These are phyloP conservation scores for Paraconiothyrium sp. DNA, from an alignment of 2,329 filamentous ascomycete genomes.

Conservation along the genomic window DNA sequence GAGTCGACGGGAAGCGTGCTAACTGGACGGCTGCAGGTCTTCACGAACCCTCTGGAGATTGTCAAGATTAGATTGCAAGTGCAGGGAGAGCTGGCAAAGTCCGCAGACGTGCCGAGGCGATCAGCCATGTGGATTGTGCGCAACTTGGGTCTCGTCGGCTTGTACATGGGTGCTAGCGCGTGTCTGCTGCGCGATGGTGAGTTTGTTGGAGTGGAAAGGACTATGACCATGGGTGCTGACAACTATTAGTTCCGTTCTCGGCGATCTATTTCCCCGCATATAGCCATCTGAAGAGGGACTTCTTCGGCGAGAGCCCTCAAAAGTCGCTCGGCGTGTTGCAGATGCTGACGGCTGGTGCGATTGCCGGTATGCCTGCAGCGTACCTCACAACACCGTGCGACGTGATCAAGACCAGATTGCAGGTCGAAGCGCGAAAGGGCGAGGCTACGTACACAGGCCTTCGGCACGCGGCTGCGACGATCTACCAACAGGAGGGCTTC, in stretches of 20 bases:
- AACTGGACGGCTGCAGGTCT: constrained; percentile 67
- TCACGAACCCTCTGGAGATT: constrained; percentile 97
- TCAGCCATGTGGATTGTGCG: constrained; percentile 98
- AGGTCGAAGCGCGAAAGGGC: constrained; percentile 96
- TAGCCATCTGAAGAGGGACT: constrained; percentile 89
- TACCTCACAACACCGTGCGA: constrained; percentile 98
- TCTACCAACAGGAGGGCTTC: constrained; percentile 92
- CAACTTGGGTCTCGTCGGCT: constrained; percentile 89
- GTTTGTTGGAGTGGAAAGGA: constrained; percentile 20
- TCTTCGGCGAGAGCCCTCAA: constrained; percentile 87
- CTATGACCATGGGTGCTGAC: constrained; percentile 22
- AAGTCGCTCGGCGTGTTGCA: constrained; percentile 92
- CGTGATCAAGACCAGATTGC: constrained; percentile 98
- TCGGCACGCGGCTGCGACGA: constrained; percentile 83
- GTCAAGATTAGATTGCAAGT: constrained; percentile 99
- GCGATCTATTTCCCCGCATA: constrained; percentile 99
- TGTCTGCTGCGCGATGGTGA: constrained; percentile 84
- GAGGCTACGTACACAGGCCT: constrained; percentile 88
- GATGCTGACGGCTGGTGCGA: constrained; percentile 92
- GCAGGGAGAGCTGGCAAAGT: constrained; percentile 94
- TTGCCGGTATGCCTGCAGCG: constrained; percentile 66
- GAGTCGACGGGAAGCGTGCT: constrained; percentile 16
- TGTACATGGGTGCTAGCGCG: constrained; percentile 96
- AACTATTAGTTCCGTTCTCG: constrained; percentile 80
- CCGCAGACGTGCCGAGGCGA: constrained; percentile 81